Evolutionary conservation across 257 asterid species (phyloP).

Genomic region (Forsythia viridissima): DNA sequence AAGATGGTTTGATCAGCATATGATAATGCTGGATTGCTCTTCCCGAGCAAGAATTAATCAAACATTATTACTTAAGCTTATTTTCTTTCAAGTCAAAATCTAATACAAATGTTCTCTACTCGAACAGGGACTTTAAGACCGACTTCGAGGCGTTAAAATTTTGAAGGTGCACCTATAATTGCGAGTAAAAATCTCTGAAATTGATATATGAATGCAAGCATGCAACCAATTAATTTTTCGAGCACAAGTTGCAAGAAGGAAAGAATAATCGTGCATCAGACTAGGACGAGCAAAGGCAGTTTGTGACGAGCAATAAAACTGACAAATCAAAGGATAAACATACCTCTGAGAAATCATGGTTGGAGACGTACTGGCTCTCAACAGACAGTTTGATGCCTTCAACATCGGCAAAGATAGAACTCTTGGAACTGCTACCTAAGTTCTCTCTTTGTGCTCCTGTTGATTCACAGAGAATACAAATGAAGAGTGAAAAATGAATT

Average conservation of each 20-base stretch:
- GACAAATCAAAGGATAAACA: neutral
- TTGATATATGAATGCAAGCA: neutral
- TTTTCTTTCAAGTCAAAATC: neutral
- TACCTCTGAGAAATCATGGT: slow-evolving; percentile 83
- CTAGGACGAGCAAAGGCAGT: neutral
- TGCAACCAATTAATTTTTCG: neutral
- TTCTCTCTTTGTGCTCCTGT: slow-evolving; percentile 39
- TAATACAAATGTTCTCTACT: neutral
- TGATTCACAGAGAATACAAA: slow-evolving; percentile 5
- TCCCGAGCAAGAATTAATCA: neutral
- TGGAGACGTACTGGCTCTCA: slow-evolving; percentile 70
- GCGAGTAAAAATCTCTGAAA: neutral
- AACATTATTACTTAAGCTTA: neutral
- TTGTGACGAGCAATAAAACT: neutral
- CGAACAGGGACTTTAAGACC: neutral
- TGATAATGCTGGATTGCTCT: neutral
- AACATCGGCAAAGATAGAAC: slow-evolving; percentile 51
- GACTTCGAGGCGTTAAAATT: neutral
- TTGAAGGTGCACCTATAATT: neutral
- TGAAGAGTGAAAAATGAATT: neutral
- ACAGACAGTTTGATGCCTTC: slow-evolving; percentile 68
- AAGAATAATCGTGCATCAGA: neutral
- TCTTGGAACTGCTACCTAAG: slow-evolving; percentile 29
- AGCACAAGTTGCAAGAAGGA: neutral
- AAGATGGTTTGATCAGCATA: neutral